Percentiles rank a stretch among this genome's conserved stretches.
These are phyloP conservation scores for Claviceps sp. DNA, from an alignment of 2,329 filamentous ascomycete genomes.

Conservation along the genomic window DNA sequence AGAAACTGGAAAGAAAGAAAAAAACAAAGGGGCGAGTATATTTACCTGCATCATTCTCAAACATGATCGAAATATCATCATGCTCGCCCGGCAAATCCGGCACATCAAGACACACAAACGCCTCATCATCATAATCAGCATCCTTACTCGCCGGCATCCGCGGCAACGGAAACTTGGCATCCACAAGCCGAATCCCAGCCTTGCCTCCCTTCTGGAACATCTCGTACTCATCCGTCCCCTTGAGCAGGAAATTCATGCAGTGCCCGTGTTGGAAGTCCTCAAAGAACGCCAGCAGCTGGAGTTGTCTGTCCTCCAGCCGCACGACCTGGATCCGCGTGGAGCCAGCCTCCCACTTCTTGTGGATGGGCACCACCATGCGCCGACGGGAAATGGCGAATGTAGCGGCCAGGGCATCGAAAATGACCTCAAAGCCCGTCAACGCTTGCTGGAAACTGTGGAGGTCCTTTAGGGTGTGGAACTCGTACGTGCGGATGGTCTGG, in stretches of 20 bases:
- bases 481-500: constrained; percentile 58
- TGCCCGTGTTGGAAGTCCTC: constrained; percentile 76
- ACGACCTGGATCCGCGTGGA: constrained; percentile 70
- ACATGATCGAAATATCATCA: constrained; percentile 77
- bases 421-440: constrained; percentile 65
- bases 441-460: constrained; percentile 69
- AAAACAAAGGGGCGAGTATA: constrained; percentile 8
- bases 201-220: constrained; percentile 50
- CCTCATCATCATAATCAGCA: constrained; percentile 43
- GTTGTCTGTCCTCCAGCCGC: constrained; percentile 51
- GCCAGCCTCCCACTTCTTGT: constrained; percentile 88
- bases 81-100: constrained; percentile 85
- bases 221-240: constrained; percentile 74
- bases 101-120: constrained; percentile 74
- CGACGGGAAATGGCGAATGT: constrained; percentile 72
- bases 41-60: constrained; percentile 67
- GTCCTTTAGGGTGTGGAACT: constrained; percentile 51
- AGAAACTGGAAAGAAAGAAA: not conserved
- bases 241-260: constrained; percentile 79
- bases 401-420: constrained; percentile 58
- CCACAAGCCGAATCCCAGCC: constrained; percentile 63
- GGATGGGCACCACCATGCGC: constrained; percentile 80
- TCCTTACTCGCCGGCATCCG: constrained; percentile 40
- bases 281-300: constrained; percentile 77
- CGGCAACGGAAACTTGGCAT: constrained; percentile 82